phyloP scores from a whole-genome alignment of 495 filamentous ascomycete species.

The Aspergillus bertholletiae region DNA sequence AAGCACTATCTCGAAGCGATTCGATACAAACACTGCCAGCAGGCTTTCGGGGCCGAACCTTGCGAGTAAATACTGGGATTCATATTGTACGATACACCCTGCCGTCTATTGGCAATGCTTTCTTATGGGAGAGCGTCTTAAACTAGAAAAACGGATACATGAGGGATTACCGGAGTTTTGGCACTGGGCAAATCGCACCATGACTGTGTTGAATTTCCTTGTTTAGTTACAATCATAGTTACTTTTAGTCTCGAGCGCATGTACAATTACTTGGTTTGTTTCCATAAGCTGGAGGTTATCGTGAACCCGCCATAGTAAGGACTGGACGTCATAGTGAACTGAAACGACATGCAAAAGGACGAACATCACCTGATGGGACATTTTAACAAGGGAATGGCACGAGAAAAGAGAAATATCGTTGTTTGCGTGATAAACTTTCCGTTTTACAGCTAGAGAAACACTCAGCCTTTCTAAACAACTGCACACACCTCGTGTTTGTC shows the following conservation, averaged over 20 bases:
- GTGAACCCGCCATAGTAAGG: not conserved
- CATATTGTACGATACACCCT: slow-evolving; percentile 34
- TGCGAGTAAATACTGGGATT: slow-evolving; percentile 6
- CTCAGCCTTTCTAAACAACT: too few relatives aligned
- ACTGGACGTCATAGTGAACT: not conserved
- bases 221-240: slow-evolving; percentile 28
- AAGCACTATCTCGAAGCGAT: slow-evolving; percentile 6
- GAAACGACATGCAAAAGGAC: not conserved
- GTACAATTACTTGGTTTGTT: slow-evolving; percentile 19
- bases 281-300: slow-evolving; percentile 2
- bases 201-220: slow-evolving; percentile 11
- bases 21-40: slow-evolving; percentile 1
- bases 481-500: too few relatives aligned
- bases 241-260: slow-evolving; percentile 20
- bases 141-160: slow-evolving; percentile 19
- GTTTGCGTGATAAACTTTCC: slow-evolving; percentile 4
- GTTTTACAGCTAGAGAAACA: not conserved
- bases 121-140: not conserved
- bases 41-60: not conserved
- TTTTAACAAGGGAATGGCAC: slow-evolving; percentile 16
- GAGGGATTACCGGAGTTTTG: slow-evolving; percentile 36
- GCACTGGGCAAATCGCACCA: slow-evolving; percentile 28
- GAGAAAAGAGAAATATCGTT: slow-evolving; percentile 5
- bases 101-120: slow-evolving; percentile 7
- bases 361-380: not conserved